Conservation (phyloP, 2,329 filamentous ascomycete species). For the Cladosporium sphaerospermum region DNA sequence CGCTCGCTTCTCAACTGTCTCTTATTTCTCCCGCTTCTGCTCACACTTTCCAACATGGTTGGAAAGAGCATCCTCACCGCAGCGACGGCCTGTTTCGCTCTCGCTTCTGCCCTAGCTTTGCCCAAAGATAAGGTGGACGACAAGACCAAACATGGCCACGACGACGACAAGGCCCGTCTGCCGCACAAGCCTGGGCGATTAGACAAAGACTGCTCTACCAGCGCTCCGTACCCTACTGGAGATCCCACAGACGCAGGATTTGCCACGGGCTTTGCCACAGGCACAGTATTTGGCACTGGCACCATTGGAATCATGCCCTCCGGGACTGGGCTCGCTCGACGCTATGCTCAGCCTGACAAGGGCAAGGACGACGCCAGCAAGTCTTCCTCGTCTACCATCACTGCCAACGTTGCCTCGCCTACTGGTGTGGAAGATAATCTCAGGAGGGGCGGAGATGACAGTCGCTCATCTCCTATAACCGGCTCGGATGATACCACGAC, state of each 20-base stretch:
- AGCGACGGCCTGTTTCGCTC: not conserved
- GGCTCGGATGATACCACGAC: constrained; percentile 3
- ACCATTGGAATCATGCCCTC: not conserved
- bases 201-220: constrained; percentile 8
- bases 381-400: not conserved
- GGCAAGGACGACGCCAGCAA: not conserved
- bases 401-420: not conserved
- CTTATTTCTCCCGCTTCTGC: not conserved
- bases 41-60: not conserved
- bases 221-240: not conserved
- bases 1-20: not conserved
- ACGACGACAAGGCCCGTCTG: constrained; percentile 1
- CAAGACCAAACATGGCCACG: not conserved
- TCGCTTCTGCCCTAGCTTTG: constrained; percentile 3
- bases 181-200: not conserved
- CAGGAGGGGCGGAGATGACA: not conserved
- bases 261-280: not conserved
- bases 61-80: constrained; percentile 5
- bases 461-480: not conserved
- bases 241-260: not conserved
- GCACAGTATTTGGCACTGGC: not conserved
- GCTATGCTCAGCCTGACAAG: constrained; percentile 3
- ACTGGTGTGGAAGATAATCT: not conserved
- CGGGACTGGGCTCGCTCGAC: not conserved
- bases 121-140: constrained; percentile 2